phyloP scores from a whole-genome alignment of 352 stramenopile species.

The Phytophthora brassicae region DNA sequence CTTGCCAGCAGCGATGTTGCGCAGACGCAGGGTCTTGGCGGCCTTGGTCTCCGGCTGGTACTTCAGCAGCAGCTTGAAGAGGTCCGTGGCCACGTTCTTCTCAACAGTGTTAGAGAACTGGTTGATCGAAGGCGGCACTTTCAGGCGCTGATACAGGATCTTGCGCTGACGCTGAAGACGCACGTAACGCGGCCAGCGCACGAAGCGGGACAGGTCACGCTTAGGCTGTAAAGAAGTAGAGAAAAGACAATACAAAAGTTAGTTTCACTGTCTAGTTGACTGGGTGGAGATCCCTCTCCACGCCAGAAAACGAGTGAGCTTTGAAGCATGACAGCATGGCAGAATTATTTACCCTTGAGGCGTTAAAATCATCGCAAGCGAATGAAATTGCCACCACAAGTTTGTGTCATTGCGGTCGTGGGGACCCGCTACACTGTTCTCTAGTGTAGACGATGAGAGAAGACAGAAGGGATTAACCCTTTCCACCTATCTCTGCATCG shows the following conservation, averaged over 20 bases:
- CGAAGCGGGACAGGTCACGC: slow-evolving; percentile 97
- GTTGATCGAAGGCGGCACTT: slow-evolving; percentile 98
- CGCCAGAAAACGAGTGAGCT: slow-evolving; percentile 30
- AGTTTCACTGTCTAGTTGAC: slow-evolving; percentile 11
- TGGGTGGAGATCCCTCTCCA: slow-evolving; percentile 14
- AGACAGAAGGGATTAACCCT: neutral
- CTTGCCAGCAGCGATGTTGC: slow-evolving; percentile 95
- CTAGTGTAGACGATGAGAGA: slow-evolving; percentile 11
- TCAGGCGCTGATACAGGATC: slow-evolving; percentile 98
- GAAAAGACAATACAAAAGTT: slow-evolving; percentile 14
- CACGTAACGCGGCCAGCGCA: slow-evolving; percentile 99
- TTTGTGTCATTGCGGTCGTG: slow-evolving; percentile 93
- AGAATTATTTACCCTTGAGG: slow-evolving; percentile 81
- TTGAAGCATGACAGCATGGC: slow-evolving; percentile 32
- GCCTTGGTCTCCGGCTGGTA: slow-evolving; percentile 99
- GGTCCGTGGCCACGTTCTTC: slow-evolving; percentile 97
- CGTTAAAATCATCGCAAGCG: slow-evolving; percentile 38
- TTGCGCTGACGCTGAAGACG: slow-evolving; percentile 99
- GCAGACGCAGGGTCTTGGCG: slow-evolving; percentile 97
- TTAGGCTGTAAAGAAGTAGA: slow-evolving; percentile 76
- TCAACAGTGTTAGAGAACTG: slow-evolving; percentile 98
- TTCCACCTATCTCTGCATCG: slow-evolving; percentile 1
- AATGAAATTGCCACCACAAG: slow-evolving; percentile 77
- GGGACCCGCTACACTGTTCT: slow-evolving; percentile 83
- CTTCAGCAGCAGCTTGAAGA: slow-evolving; percentile 99